Percentiles rank a stretch among this genome's conserved stretches.
Conservation (phyloP, 305 asterid genomes). For the Fraxinus xanthoxyloides region DNA sequence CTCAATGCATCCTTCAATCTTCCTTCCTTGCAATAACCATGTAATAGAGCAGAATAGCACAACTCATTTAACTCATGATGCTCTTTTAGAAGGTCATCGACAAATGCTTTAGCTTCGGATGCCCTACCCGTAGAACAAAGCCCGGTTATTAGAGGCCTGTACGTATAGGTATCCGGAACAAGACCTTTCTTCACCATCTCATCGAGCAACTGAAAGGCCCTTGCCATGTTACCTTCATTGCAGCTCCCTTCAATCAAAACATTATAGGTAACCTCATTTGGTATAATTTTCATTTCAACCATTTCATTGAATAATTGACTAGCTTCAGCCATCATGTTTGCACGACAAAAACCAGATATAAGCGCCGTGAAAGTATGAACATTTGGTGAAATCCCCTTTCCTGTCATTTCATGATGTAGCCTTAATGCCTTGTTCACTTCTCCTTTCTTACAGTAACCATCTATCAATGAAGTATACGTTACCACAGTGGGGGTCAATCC, state of each 20-base stretch:
- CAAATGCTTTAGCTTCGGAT: constrained; percentile 61
- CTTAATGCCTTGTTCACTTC: constrained; percentile 61
- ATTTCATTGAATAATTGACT: constrained; percentile 44
- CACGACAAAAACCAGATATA: constrained; percentile 60
- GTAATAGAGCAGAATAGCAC: constrained; percentile 76
- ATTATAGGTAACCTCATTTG: constrained; percentile 53
- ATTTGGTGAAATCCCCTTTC: constrained; percentile 72
- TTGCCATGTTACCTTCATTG: constrained; percentile 45
- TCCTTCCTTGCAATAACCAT: constrained; percentile 68
- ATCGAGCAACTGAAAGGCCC: constrained; percentile 65
- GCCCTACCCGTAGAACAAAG: constrained; percentile 61
- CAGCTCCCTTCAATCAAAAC: constrained; percentile 63
- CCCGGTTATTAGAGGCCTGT: constrained; percentile 63
- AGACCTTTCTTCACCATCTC: constrained; percentile 76
- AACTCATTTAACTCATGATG: constrained; percentile 55
- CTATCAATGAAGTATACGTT: constrained; percentile 79
- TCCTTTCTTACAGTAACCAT: constrained; percentile 66
- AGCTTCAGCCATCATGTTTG: constrained; percentile 67
- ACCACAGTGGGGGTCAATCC: constrained; percentile 72
- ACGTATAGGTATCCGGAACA: constrained; percentile 75
- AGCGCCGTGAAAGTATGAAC: constrained; percentile 67
- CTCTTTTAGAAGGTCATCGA: constrained; percentile 52
- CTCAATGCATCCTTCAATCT: constrained; percentile 58
- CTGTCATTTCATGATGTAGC: constrained; percentile 72
- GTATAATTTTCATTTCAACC: constrained; percentile 53